Evolutionary conservation across 2,329 filamentous ascomycete genomes (phyloP).

Genomic region (Fulvia fulva): DNA sequence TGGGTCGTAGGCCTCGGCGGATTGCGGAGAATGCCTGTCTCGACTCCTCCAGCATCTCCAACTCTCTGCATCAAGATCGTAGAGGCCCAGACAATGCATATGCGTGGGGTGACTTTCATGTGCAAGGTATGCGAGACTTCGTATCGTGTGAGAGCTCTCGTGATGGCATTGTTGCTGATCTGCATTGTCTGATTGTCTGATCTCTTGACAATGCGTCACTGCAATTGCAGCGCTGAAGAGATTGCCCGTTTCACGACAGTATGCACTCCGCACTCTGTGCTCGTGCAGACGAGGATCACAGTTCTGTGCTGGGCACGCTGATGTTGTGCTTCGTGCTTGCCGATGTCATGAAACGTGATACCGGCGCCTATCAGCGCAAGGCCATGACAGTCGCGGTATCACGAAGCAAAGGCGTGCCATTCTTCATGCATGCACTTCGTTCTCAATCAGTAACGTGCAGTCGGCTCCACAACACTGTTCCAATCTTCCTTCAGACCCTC

Average conservation of each 20-base stretch:
- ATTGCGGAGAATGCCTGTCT: constrained; percentile 3
- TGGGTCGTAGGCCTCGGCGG: neutral
- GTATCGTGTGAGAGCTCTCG: neutral
- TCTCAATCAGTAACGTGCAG: neutral
- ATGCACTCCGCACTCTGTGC: constrained; percentile 18
- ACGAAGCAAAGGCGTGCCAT: neutral
- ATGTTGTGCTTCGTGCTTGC: constrained; percentile 12
- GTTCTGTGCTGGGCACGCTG: neutral
- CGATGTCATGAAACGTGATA: constrained; percentile 12
- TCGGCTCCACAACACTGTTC: neutral
- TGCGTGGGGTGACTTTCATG: constrained; percentile 6
- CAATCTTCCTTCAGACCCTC: neutral
- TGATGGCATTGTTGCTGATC: neutral
- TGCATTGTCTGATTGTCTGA: constrained; percentile 10
- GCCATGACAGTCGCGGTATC: neutral
- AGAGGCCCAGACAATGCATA: neutral
- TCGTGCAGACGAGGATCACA: constrained; percentile 8
- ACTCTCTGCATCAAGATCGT: constrained; percentile 3
- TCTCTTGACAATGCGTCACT: constrained; percentile 3
- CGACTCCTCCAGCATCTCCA: constrained; percentile 1
- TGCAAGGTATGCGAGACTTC: neutral
- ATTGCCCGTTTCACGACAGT: constrained; percentile 8
- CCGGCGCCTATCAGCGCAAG: constrained; percentile 9
- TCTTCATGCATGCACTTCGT: neutral
- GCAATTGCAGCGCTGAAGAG: neutral